Percentiles rank a stretch among this genome's conserved stretches.
phyloP scores from a whole-genome alignment of 2,329 filamentous ascomycete species.

The Davidsoniella australis region DNA sequence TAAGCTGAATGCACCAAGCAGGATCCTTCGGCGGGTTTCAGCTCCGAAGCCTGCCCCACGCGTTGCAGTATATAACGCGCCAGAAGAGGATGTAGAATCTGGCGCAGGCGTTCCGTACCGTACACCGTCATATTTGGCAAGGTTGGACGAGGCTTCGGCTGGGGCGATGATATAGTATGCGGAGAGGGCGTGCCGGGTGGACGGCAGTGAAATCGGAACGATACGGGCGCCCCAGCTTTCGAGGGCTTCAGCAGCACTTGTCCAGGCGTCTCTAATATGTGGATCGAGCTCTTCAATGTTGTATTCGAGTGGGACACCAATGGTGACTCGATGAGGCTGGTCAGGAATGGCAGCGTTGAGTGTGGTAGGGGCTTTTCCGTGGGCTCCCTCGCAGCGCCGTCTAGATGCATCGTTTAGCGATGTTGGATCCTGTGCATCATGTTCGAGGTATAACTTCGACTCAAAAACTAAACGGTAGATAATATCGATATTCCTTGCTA shows the following conservation, averaged over 20 bases:
- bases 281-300: constrained; percentile 69
- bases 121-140: constrained; percentile 94
- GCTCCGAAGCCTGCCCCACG: constrained; percentile 60
- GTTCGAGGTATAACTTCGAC: constrained; percentile 27
- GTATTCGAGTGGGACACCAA: constrained; percentile 58
- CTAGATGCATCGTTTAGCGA: constrained; percentile 44
- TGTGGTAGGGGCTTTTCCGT: constrained; percentile 24
- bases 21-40: constrained; percentile 72
- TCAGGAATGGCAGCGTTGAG: constrained; percentile 10
- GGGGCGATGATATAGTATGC: constrained; percentile 93
- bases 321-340: constrained; percentile 23
- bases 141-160: constrained; percentile 86
- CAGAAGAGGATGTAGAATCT: constrained; percentile 34
- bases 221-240: constrained; percentile 50
- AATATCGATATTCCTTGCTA: constrained; percentile 37
- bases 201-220: constrained; percentile 62
- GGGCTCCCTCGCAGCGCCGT: constrained; percentile 23
- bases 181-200: constrained; percentile 69
- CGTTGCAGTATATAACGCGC: constrained; percentile 59
- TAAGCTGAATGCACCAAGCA: constrained; percentile 78
- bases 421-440: constrained; percentile 61
- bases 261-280: constrained; percentile 54
- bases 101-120: constrained; percentile 55
- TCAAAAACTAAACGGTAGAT: constrained; percentile 38
- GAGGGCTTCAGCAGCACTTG: constrained; percentile 39